Evolutionary conservation across 768 basidiomycete genomes (phyloP).

Genomic region (Calocybe cyanea): DNA sequence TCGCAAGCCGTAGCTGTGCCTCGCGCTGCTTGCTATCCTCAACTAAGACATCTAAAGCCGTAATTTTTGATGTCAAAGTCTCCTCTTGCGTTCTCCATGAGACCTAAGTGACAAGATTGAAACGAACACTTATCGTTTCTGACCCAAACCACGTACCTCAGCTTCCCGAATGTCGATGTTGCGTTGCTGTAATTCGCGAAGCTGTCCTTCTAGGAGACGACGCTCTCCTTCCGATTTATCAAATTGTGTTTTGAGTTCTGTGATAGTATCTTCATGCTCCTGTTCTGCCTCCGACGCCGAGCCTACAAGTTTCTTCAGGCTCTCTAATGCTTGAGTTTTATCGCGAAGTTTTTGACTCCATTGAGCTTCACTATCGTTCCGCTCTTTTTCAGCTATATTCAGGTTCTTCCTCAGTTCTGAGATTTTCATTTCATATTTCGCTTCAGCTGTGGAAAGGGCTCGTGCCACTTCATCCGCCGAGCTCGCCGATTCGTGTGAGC

Average conservation of each 20-base stretch:
- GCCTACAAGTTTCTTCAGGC: slow-evolving; percentile 56
- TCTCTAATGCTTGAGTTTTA: slow-evolving; percentile 74
- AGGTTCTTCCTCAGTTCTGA: slow-evolving; percentile 68
- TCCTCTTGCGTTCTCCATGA: slow-evolving; percentile 33
- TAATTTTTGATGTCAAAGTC: slow-evolving; percentile 46
- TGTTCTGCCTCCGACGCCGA: slow-evolving; percentile 57
- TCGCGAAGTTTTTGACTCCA: slow-evolving; percentile 85
- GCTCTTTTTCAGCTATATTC: slow-evolving; percentile 68
- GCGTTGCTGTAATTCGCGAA: slow-evolving; percentile 51
- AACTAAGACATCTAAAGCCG: slow-evolving; percentile 57
- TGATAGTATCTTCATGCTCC: slow-evolving; percentile 48
- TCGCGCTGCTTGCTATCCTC: slow-evolving; percentile 75
- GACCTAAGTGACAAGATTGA: slow-evolving; percentile 21
- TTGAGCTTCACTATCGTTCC: slow-evolving; percentile 82
- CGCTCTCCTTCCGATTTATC: slow-evolving; percentile 46
- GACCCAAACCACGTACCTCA: slow-evolving; percentile 51
- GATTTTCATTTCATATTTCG: slow-evolving; percentile 73
- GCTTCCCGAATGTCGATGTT: slow-evolving; percentile 48
- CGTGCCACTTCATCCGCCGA: slow-evolving; percentile 68
- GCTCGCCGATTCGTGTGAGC: slow-evolving; percentile 38
- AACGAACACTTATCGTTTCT: not conserved
- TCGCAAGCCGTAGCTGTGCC: slow-evolving; percentile 63
- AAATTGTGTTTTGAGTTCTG: slow-evolving; percentile 52
- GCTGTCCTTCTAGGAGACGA: slow-evolving; percentile 44
- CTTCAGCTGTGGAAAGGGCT: slow-evolving; percentile 68